Evolutionary conservation across 768 basidiomycete genomes (phyloP), one percentile per base, ranked within the genome.

Genomic region (Naganishia vaughanmartiniae): DNA sequence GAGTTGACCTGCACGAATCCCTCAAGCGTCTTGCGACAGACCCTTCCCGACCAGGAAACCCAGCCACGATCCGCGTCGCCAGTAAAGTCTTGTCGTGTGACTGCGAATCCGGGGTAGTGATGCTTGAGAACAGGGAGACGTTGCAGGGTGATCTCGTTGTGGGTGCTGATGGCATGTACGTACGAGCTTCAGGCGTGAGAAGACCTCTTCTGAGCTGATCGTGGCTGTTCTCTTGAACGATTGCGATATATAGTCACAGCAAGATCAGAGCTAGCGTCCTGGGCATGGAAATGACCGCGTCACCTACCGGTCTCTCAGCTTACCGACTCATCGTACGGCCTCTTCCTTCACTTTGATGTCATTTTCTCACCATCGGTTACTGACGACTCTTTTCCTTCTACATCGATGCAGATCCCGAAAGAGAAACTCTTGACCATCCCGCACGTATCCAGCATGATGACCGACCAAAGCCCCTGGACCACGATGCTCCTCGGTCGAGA

Each of bases 81-180:
- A 66, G 65, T 51, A 66, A 53, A 51, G 65, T 66, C n/a, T n/a
- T 51, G 15, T 66, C 65, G n/a, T 66, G 65, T 28, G 65, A 66
- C 31, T 51, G 42, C 45, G 65, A 66, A 1, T 31, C 51, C 14
- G 67, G 67, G 21, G 17, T 39, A 5, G 53, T 71, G 2, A 54
- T 10, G 19, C 48, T 70, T 21, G 63, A 46, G n/a, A 31, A 30
- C 45, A 69, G 70, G 12, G 39, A 53, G 30, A 45, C 21, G 21
- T 2, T 71, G 2, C 45, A 55, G 36, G 63, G 56, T 15, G 70
- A 71, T 54, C 36, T 71, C n/a, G 39, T 71, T 19, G 54, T 71
- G 12, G 70, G 70, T 51, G 70, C 70, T 31, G 70, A 71, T 71
- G 70, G 70, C 6, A 55, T 71, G 68, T 69, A 36, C 34, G 67